Base-by-base conservation (phyloP, 2,329 filamentous ascomycete genomes). In the Pestalotiopsis sp. region DNA sequence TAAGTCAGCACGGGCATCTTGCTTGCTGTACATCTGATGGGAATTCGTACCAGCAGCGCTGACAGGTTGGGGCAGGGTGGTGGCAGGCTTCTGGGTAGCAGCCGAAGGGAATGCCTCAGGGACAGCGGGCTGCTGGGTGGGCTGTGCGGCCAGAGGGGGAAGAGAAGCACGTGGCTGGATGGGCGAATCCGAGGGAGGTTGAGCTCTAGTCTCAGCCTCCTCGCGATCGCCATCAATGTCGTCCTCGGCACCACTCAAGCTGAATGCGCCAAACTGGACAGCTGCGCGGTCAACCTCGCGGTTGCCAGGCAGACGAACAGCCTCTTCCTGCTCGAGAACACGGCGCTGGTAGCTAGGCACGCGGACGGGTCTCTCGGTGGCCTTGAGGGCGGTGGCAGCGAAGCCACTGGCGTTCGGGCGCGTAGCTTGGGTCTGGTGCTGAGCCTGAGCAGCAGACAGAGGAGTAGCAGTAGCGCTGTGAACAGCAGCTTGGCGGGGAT, bases 261-360 rank as follows among this genome's bases (percentile, higher is more conserved):
- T 97, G 86, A 99, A 93, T 80, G 95, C 97, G 72, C 96, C 96
- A 79, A 99, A 99, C 79, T 98, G 95, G 63, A 99, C 94, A 64
- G 95, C 93, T 73, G 95, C 90, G 75, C 94, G 91, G 79, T 98
- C 95, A 36, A 99, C 92, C 66, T 96, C 95, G 74, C 96, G 94
- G 84, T 98, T 97, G 70, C 93, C 94, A 60, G 96, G 96, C 95
- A 99, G 98, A 72, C 97, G 94, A 56, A 99, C 96, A 69, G 96
- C 94, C 83, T 99, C 96, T 81, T 97, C 95, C 79, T 99, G 96
- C 75, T 98, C 95, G 76, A 97, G 86, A 66, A 98, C 88, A 76
- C 94, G 92, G 73, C 95, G 91, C 80, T 97, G 92, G 80, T 92
- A 94, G 82, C 91, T 95, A 23, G 93, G 89, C 67, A 90, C 91